Conservation (phyloP, 2,329 filamentous ascomycete species). For the Aciculosporium take region DNA sequence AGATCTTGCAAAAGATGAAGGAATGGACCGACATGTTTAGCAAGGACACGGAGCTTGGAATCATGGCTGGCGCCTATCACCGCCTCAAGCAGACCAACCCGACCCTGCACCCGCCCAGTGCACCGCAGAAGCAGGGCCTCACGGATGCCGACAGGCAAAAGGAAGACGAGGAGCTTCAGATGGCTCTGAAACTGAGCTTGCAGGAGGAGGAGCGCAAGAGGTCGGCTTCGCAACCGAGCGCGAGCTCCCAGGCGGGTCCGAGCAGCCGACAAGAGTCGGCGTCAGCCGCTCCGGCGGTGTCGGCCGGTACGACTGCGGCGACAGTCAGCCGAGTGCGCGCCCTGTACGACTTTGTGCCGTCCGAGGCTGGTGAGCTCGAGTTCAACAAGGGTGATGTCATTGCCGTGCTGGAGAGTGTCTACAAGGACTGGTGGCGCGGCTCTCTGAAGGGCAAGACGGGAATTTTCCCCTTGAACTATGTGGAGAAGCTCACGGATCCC, state of each 20-base stretch:
- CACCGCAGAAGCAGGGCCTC: slow-evolving; percentile 83
- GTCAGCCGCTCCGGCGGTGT: slow-evolving; percentile 38
- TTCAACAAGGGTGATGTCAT: slow-evolving; percentile 97
- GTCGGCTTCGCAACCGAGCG: slow-evolving; percentile 21
- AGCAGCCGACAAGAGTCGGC: slow-evolving; percentile 26
- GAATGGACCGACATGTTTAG: slow-evolving; percentile 94
- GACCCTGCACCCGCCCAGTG: slow-evolving; percentile 78
- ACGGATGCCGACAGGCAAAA: slow-evolving; percentile 83
- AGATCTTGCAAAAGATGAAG: slow-evolving; percentile 92
- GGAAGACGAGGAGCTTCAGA: slow-evolving; percentile 94
- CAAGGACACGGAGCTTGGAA: slow-evolving; percentile 77
- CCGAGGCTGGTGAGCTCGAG: slow-evolving; percentile 84
- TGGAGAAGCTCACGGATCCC: slow-evolving; percentile 91
- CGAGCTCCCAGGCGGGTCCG: slow-evolving; percentile 18
- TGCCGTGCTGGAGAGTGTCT: slow-evolving; percentile 91
- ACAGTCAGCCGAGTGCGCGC: slow-evolving; percentile 91
- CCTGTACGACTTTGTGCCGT: slow-evolving; percentile 86
- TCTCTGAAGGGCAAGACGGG: slow-evolving; percentile 87
- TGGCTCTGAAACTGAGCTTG: slow-evolving; percentile 83
- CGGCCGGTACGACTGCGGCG: slow-evolving; percentile 81
- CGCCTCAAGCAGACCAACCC: slow-evolving; percentile 76
- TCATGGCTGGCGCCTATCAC: slow-evolving; percentile 92
- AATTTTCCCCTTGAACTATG: slow-evolving; percentile 97
- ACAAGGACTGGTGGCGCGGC: slow-evolving; percentile 99
- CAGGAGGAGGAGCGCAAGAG: slow-evolving; percentile 66